Conservation (phyloP, 208 protist species). For the Zelonia costaricensis region DNA sequence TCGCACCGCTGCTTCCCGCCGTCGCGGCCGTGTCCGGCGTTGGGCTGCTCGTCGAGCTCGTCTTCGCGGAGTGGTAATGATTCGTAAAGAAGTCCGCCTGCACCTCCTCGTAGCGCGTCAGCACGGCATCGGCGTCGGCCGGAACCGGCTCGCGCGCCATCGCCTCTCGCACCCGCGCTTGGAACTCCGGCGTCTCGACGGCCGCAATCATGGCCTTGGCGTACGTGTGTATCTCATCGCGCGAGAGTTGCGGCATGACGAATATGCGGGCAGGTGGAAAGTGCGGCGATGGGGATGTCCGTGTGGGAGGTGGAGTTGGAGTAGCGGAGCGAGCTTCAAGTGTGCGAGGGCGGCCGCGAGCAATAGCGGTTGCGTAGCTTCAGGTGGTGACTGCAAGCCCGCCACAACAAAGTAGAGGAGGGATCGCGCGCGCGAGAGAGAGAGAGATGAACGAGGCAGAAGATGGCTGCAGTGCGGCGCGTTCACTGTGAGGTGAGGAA, state of each 20-base stretch:
- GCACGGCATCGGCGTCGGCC: conserved; percentile 39
- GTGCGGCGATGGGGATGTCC: not conserved
- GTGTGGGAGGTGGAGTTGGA: too few relatives aligned
- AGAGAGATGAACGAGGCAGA: too few relatives aligned
- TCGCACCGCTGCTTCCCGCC: not conserved
- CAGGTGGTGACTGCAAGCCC: too few relatives aligned
- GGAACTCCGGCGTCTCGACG: conserved; percentile 46
- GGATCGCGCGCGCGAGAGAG: too few relatives aligned
- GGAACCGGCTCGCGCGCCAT: conserved; percentile 36
- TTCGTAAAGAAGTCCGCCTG: conserved; percentile 57
- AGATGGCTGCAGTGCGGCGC: too few relatives aligned
- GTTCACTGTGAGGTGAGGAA: too few relatives aligned
- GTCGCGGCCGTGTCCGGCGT: too few relatives aligned
- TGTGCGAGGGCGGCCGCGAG: too few relatives aligned
- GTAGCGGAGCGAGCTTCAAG: too few relatives aligned
- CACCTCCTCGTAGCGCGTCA: conserved; percentile 62
- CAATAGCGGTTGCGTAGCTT: too few relatives aligned
- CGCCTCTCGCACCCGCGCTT: conserved; percentile 30
- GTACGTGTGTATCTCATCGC: conserved; percentile 50
- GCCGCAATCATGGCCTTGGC: conserved; percentile 45
- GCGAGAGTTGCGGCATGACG: conserved; percentile 21
- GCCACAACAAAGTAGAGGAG: too few relatives aligned
- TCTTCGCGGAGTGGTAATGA: not conserved
- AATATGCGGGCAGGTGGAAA: too few relatives aligned
- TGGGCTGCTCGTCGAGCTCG: not conserved